Conservation (phyloP, 1,139 yeast genomes). For the Saccharomyces uvarum region DNA sequence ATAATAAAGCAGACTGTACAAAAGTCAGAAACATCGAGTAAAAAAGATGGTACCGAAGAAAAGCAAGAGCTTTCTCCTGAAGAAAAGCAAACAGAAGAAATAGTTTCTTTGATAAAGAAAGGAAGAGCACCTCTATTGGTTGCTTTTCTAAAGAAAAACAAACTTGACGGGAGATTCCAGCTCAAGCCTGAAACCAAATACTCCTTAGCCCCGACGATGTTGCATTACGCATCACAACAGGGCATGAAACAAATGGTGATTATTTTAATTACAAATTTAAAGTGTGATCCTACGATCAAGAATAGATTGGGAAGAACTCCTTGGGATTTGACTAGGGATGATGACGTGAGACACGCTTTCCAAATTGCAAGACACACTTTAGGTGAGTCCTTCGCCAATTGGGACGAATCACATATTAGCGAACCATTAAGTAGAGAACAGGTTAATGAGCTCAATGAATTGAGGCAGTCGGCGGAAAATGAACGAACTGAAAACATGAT, state of each 20-base stretch:
- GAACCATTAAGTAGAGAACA: slow-evolving; percentile 58
- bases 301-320: slow-evolving; percentile 59
- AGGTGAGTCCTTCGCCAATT: slow-evolving; percentile 64
- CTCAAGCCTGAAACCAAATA: slow-evolving; percentile 51
- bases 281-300: slow-evolving; percentile 58
- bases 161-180: slow-evolving; percentile 42
- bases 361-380: slow-evolving; percentile 58
- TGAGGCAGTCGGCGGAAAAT: slow-evolving; percentile 34
- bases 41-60: slow-evolving; percentile 12
- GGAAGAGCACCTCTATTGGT: slow-evolving; percentile 73
- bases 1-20: slow-evolving; percentile 23
- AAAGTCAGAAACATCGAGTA: slow-evolving; percentile 6
- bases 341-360: slow-evolving; percentile 47
- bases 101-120: slow-evolving; percentile 54
- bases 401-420: slow-evolving; percentile 65
- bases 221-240: slow-evolving; percentile 70
- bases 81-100: slow-evolving; percentile 46
- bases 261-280: slow-evolving; percentile 52
- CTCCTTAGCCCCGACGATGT: slow-evolving; percentile 56
- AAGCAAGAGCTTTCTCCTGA: slow-evolving; percentile 22
- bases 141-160: slow-evolving; percentile 52
- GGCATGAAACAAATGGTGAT: slow-evolving; percentile 64
- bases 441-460: slow-evolving; percentile 40
- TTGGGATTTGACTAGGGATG: slow-evolving; percentile 45
- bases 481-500: slow-evolving; percentile 28